Base-by-base conservation (phyloP, 129 eudicot species). In the Heracleum sosnowskyi region DNA sequence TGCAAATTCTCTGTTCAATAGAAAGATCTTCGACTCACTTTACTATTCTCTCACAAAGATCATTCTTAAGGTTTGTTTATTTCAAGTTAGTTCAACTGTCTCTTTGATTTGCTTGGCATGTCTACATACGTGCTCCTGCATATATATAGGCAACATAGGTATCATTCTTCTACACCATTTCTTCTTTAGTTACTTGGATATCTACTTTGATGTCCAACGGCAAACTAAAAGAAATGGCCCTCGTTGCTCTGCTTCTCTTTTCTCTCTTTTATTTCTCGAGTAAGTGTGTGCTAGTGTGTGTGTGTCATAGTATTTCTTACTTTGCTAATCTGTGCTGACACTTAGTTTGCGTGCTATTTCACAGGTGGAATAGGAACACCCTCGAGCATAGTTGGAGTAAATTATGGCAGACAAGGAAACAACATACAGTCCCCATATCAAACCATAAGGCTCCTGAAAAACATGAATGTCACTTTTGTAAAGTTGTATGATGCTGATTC, bases 331-430 rank as follows among this genome's bases (percentile, higher is more conserved):
- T 12, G 22, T 69, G 12, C 64, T 55, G 10, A 55, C 4, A 55
- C 29, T 24, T 9, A 2, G 35, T 18, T 69, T 69, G 26, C 46
- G 36, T 20, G 7, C 74, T 39, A 20, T 71, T 71, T 40, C 34
- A 71, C 75, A 69, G 53, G 34, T 16, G 93, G 33, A 60, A n/a
- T 13, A 60, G 17, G 71, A 8, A 78, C 44, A 11, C 11, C 75
- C 39, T 74, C 86, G 20, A 86, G 76, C 69, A 41, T 63, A 69
- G 81, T 91, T 22, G 97, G 92, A 24, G 77, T 91, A 73, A 89
- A 88, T 81, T 91, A 91, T 29, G 94, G 97, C n/a, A 85, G 89
- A 28, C 63, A 79, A 62, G 97, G 90, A 31, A 81, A 86, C 90
- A 84, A 89, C 69, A 82, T 91, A 39, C 97, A 90, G 33, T 83